Percentiles rank a stretch among this genome's conserved stretches.
These are phyloP conservation scores for Ustilago curta DNA, from an alignment of 1,284 basidiomycete species.

Conservation along the genomic window DNA sequence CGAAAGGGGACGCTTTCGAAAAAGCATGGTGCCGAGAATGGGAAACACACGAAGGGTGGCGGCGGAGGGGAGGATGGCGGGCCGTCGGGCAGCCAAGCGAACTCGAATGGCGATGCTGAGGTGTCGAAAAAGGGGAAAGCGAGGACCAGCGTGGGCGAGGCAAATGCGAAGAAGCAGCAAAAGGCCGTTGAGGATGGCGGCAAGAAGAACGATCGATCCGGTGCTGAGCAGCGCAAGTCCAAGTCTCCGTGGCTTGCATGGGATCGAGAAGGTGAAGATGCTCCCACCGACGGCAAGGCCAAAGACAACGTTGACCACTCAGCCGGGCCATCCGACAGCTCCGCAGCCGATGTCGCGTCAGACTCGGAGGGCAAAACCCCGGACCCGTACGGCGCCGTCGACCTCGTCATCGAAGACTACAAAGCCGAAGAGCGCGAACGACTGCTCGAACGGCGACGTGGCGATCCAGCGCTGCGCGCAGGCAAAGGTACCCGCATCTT, in stretches of 20 bases:
- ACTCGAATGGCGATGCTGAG: neutral
- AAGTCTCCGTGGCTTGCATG: conserved; percentile 41
- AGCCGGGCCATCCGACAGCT: neutral
- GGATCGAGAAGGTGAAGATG: conserved; percentile 17
- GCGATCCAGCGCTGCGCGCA: conserved; percentile 57
- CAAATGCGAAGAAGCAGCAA: neutral
- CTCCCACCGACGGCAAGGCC: neutral
- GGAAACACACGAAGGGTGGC: conserved; percentile 6
- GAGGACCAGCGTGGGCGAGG: conserved; percentile 5
- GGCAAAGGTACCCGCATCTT: conserved; percentile 57
- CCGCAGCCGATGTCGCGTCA: neutral
- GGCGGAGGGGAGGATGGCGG: conserved; percentile 4
- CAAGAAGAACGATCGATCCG: neutral
- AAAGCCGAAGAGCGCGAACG: conserved; percentile 60
- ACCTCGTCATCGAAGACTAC: conserved; percentile 56
- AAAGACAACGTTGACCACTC: neutral
- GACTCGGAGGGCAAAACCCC: neutral
- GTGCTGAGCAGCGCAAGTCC: conserved; percentile 16
- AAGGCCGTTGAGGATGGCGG: conserved; percentile 2
- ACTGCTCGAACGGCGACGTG: conserved; percentile 51
- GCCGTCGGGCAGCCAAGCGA: conserved; percentile 4
- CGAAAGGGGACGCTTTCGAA: conserved; percentile 38
- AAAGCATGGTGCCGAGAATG: conserved; percentile 20
- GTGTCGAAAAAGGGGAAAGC: conserved; percentile 20
- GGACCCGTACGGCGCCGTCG: conserved; percentile 56